Percentiles rank a stretch among this genome's conserved stretches.
Evolutionary conservation across 306 rosid genomes (phyloP).

Genomic region (Pueraria montana): DNA sequence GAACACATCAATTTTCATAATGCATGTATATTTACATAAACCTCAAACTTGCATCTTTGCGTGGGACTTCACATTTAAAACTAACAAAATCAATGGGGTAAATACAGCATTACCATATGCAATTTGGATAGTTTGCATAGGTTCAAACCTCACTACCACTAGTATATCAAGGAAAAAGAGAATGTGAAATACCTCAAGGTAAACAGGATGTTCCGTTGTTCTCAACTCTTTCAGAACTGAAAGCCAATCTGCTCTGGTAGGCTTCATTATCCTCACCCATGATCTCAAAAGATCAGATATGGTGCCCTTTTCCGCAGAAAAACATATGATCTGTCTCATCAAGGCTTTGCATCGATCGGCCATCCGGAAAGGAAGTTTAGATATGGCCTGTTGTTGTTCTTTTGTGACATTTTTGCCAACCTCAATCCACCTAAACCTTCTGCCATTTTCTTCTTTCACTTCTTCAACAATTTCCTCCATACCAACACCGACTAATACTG

Average conservation of each 20-base stretch:
- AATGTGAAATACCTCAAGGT: constrained; percentile 66
- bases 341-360: constrained; percentile 77
- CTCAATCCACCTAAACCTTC: constrained; percentile 71
- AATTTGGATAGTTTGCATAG: neutral
- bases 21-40: constrained; percentile 30
- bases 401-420: constrained; percentile 56
- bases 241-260: constrained; percentile 90
- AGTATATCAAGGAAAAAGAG: neutral
- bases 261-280: constrained; percentile 88
- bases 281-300: constrained; percentile 66
- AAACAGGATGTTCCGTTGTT: constrained; percentile 68
- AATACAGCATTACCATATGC: neutral
- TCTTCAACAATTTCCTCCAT: constrained; percentile 47
- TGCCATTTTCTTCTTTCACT: constrained; percentile 47
- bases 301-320: constrained; percentile 58
- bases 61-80: neutral
- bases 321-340: constrained; percentile 89
- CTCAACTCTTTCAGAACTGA: constrained; percentile 76
- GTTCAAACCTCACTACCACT: neutral
- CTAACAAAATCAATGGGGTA: constrained; percentile 11
- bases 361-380: constrained; percentile 73
- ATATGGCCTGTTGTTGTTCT: constrained; percentile 66
- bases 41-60: constrained; percentile 3
- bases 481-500: constrained; percentile 41
- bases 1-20: neutral